phyloP scores from a whole-genome alignment of 108 stramenopile genomes.

The Cyclotella distinguenda region DNA sequence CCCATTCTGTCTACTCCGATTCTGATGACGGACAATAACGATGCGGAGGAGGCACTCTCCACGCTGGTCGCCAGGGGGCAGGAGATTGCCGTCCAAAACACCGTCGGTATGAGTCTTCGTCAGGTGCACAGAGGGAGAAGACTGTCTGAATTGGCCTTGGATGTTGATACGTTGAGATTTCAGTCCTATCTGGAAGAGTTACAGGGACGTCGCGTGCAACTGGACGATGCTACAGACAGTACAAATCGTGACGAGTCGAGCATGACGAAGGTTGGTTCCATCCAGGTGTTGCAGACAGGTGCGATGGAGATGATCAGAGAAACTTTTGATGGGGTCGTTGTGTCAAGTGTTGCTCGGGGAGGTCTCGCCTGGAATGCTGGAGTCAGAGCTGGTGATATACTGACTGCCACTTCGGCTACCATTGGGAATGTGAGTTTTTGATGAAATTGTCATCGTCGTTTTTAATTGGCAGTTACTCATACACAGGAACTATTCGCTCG shows the following conservation, averaged over 20 bases:
- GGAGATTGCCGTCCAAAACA: slow-evolving; percentile 29
- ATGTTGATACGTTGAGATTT: slow-evolving; percentile 63
- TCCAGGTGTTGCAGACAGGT: slow-evolving; percentile 44
- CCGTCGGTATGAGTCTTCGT: slow-evolving; percentile 60
- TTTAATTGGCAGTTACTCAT: too few species aligned
- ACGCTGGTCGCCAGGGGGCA: slow-evolving; percentile 46
- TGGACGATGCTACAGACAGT: slow-evolving; percentile 1
- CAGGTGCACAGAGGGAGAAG: slow-evolving; percentile 58
- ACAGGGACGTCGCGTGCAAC: slow-evolving; percentile 37
- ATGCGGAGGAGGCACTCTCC: slow-evolving; percentile 14
- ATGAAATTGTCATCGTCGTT: too few species aligned
- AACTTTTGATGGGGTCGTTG: slow-evolving; percentile 60
- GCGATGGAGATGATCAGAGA: slow-evolving; percentile 41
- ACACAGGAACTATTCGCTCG: too few species aligned
- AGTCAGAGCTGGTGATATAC: slow-evolving; percentile 67
- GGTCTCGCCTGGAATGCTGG: slow-evolving; percentile 70
- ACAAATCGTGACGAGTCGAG: not conserved
- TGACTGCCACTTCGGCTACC: slow-evolving; percentile 68
- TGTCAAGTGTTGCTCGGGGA: slow-evolving; percentile 56
- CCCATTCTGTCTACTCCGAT: slow-evolving; percentile 29
- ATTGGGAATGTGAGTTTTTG: slow-evolving; percentile 56
- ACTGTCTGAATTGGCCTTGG: slow-evolving; percentile 52
- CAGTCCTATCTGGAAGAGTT: slow-evolving; percentile 46
- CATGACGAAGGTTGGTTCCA: slow-evolving; percentile 18
- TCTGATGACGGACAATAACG: slow-evolving; percentile 1